These are phyloP conservation scores for Debaryomyces sp. DNA, from an alignment of 1,139 yeast genomes.

Conservation along the genomic window DNA sequence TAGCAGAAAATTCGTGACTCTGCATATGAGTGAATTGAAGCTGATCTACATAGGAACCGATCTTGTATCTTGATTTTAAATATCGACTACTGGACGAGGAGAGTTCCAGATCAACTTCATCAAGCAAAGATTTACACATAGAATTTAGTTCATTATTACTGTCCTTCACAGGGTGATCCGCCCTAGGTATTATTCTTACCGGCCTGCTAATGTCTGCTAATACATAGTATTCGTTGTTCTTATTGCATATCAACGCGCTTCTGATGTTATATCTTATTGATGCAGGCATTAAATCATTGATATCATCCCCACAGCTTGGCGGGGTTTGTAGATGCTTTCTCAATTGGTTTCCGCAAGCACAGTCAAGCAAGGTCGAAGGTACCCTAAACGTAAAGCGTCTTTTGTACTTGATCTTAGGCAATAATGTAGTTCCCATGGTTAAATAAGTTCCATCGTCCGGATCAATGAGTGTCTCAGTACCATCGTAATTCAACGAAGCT, in stretches of 20 bases:
- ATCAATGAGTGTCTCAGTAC: constrained; percentile 18
- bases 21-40: neutral
- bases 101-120: neutral
- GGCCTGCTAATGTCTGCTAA: neutral
- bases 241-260: neutral
- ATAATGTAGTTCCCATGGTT: constrained; percentile 28
- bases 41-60: neutral
- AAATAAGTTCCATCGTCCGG: constrained; percentile 30
- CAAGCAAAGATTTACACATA: neutral
- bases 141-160: neutral
- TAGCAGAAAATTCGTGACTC: neutral
- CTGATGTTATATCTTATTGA: constrained; percentile 1
- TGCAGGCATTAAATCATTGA: constrained; percentile 2
- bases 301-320: constrained; percentile 1
- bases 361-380: constrained; percentile 41
- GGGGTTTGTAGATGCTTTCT: constrained; percentile 1
- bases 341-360: constrained; percentile 27
- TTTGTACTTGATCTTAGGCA: constrained; percentile 34
- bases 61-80: neutral
- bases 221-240: constrained; percentile 6
- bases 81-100: neutral
- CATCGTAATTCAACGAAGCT: constrained; percentile 33
- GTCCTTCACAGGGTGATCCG: neutral
- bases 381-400: constrained; percentile 44
- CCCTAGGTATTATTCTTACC: neutral